phyloP scores from a whole-genome alignment of 441 rosid genomes.

The Gossypium lobatum region DNA sequence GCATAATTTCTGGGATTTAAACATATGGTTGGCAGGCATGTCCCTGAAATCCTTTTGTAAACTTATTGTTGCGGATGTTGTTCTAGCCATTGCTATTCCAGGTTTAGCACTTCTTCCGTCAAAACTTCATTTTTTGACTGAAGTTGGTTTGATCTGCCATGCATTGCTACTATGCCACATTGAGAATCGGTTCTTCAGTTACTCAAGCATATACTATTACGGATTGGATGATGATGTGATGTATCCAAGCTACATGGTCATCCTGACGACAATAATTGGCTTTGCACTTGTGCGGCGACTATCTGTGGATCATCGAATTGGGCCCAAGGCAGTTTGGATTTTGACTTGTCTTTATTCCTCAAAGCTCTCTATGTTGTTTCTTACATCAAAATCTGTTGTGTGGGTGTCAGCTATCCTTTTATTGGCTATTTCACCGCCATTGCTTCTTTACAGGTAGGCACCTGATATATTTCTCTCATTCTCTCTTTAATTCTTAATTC shows the following conservation, averaged over 20 bases:
- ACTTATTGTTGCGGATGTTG: conserved; percentile 68
- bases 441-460: conserved; percentile 85
- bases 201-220: conserved; percentile 75
- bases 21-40: conserved; percentile 99
- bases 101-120: conserved; percentile 89
- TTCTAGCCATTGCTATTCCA: conserved; percentile 81
- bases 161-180: conserved; percentile 74
- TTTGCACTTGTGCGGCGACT: conserved; percentile 81
- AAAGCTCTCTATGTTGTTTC: conserved; percentile 82
- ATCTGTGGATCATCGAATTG: conserved; percentile 65
- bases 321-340: conserved; percentile 82
- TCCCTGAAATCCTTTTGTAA: conserved; percentile 85
- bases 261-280: conserved; percentile 75
- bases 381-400: conserved; percentile 76
- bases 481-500: background rate
- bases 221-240: conserved; percentile 94
- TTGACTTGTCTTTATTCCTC: conserved; percentile 84
- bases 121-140: conserved; percentile 65
- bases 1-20: conserved; percentile 96
- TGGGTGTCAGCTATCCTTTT: conserved; percentile 85
- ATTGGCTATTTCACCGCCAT: conserved; percentile 82
- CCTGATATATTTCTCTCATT: conserved; percentile 10
- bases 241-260: conserved; percentile 98
- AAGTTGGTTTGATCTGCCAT: conserved; percentile 72
- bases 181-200: conserved; percentile 82